phyloP scores from a whole-genome alignment of 2,329 filamentous ascomycete genomes.

The Trichothecium roseum region DNA sequence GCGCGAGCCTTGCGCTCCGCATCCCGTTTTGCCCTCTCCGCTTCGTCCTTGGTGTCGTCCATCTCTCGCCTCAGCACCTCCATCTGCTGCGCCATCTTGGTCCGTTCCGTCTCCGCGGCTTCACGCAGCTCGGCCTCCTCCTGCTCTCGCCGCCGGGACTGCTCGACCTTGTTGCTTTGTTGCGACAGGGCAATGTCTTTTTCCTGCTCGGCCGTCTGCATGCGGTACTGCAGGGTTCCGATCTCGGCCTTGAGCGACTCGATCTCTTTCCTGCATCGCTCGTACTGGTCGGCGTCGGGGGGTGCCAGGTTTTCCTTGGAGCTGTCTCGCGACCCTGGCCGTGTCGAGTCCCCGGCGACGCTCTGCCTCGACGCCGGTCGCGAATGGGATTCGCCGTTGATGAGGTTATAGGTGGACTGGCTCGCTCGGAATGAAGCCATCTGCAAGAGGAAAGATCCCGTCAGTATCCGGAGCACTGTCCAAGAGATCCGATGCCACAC shows the following conservation, averaged over 20 bases:
- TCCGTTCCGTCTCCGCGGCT: conserved; percentile 44
- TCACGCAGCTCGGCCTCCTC: conserved; percentile 66
- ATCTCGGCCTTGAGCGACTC: conserved; percentile 86
- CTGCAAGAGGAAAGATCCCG: conserved; percentile 13
- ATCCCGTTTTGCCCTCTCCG: conserved; percentile 48
- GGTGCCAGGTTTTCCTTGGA: conserved; percentile 51
- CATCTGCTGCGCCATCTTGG: conserved; percentile 36
- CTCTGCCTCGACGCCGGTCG: conserved; percentile 31
- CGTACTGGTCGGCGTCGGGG: conserved; percentile 47
- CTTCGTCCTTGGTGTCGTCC: conserved; percentile 36
- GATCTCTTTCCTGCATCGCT: conserved; percentile 43
- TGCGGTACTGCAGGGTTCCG: conserved; percentile 76
- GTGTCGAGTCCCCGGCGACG: conserved; percentile 26
- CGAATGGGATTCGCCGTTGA: conserved; percentile 35
- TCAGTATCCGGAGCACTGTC: too few species aligned
- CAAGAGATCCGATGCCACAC: too few species aligned
- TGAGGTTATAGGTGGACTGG: conserved; percentile 49
- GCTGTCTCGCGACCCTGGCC: conserved; percentile 43
- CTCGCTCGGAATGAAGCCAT: conserved; percentile 37
- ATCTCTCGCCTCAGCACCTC: conserved; percentile 42
- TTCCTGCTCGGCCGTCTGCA: conserved; percentile 81
- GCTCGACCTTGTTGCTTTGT: conserved; percentile 75
- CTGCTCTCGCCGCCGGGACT: conserved; percentile 70
- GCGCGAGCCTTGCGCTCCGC: conserved; percentile 62
- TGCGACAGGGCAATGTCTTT: conserved; percentile 69